Evolutionary conservation across 139 green algal species (phyloP).

Genomic region (Eudorina sp.): DNA sequence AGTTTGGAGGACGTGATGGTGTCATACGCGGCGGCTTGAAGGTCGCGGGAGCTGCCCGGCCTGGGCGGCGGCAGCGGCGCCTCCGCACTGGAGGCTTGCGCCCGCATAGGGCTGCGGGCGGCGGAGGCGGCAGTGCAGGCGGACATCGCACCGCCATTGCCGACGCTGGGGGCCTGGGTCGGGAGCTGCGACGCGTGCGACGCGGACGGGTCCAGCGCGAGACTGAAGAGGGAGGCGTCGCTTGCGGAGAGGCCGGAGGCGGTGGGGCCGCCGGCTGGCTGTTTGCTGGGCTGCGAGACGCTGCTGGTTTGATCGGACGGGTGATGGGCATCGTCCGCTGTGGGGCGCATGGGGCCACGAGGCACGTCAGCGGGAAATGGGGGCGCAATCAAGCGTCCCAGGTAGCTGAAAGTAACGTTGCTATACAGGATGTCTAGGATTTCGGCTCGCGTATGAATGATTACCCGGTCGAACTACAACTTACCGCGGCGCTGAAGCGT

Average conservation of each 20-base stretch:
- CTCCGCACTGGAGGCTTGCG: neutral
- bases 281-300: neutral
- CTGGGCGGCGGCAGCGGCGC: neutral
- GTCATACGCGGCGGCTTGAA: neutral
- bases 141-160: neutral
- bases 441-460: neutral
- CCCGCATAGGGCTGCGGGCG: no score
- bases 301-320: neutral
- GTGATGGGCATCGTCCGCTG: neutral
- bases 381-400: neutral
- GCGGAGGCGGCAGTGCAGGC: neutral
- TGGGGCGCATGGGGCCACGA: no score
- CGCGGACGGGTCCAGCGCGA: neutral
- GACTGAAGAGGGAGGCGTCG: slow-evolving; percentile 41
- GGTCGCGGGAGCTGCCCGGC: slow-evolving; percentile 19
- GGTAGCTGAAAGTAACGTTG: neutral
- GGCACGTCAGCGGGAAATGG: no score
- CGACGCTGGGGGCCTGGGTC: neutral
- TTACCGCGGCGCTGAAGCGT: neutral
- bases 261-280: neutral
- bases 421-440: neutral
- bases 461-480: no score
- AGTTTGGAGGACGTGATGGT: slow-evolving; percentile 37
- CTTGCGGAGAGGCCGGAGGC: neutral
- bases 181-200: neutral